Conservation (phyloP, 2,329 filamentous ascomycete species). For the Colletotrichum sidae region DNA sequence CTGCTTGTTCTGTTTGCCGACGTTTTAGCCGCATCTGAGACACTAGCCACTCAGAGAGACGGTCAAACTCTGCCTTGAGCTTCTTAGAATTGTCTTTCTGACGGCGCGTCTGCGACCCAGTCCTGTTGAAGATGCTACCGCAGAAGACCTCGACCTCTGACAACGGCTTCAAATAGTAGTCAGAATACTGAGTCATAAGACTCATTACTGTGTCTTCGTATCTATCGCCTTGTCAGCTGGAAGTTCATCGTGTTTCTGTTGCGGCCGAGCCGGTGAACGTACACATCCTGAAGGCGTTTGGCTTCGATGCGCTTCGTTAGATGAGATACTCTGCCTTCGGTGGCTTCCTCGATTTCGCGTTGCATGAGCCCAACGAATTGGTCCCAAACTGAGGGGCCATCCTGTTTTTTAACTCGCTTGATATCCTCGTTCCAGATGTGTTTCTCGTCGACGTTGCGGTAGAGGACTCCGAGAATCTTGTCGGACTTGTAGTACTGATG, state of each 20-base stretch:
- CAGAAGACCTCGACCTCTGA: constrained; percentile 67
- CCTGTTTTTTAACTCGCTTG: constrained; percentile 43
- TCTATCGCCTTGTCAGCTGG: constrained; percentile 42
- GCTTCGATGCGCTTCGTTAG: constrained; percentile 50
- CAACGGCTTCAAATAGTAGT: constrained; percentile 57
- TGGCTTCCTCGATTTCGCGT: constrained; percentile 44
- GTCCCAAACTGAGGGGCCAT: constrained; percentile 56
- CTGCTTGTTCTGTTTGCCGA: constrained; percentile 1
- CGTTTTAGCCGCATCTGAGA: constrained; percentile 46
- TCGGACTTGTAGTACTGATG: constrained; percentile 73
- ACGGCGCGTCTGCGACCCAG: constrained; percentile 59
- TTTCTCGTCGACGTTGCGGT: constrained; percentile 78
- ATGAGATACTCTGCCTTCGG: constrained; percentile 47
- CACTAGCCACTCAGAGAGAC: constrained; percentile 55
- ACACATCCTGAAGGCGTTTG: constrained; percentile 59
- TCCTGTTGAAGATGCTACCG: constrained; percentile 65
- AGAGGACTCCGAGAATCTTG: constrained; percentile 77
- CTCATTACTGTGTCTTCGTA: constrained; percentile 58
- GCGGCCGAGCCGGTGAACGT: constrained; percentile 38
- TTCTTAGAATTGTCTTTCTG: constrained; percentile 64
- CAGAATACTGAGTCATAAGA: constrained; percentile 57
- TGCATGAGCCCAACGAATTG: constrained; percentile 49
- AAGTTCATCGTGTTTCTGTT: background rate
- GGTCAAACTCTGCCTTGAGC: constrained; percentile 64
- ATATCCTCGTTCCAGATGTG: constrained; percentile 70